These are phyloP conservation scores for Zygoascus flipseniorum DNA, from an alignment of 805 yeast species.

Conservation along the genomic window DNA sequence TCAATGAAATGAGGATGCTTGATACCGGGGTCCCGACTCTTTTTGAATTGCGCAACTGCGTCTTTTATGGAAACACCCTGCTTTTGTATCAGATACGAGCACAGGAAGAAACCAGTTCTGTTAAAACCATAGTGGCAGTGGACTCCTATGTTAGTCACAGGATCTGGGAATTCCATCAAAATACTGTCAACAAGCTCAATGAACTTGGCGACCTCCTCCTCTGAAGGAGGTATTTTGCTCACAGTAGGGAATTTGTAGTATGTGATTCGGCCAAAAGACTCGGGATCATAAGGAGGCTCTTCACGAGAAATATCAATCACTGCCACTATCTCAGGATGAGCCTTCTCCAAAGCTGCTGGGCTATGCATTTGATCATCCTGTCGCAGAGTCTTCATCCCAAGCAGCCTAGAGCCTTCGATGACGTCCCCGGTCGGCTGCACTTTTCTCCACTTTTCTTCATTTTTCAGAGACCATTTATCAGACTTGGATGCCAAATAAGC, in stretches of 20 bases:
- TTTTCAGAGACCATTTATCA: constrained; percentile 71
- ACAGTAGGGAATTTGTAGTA: constrained; percentile 72
- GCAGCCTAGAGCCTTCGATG: constrained; percentile 37
- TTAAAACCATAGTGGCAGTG: constrained; percentile 82
- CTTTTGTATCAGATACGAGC: constrained; percentile 57
- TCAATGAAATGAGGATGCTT: constrained; percentile 72
- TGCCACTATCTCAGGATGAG: constrained; percentile 45
- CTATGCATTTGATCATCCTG: constrained; percentile 56
- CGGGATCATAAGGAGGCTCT: constrained; percentile 63
- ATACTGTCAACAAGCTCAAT: constrained; percentile 45
- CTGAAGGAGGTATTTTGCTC: constrained; percentile 66
- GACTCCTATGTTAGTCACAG: constrained; percentile 37
- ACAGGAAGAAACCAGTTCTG: constrained; percentile 65
- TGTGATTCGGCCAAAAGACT: constrained; percentile 41
- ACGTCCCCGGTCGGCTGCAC: constrained; percentile 37
- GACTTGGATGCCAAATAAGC: constrained; percentile 44
- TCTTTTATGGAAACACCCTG: constrained; percentile 52
- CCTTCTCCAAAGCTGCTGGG: constrained; percentile 44
- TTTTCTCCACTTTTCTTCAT: constrained; percentile 62
- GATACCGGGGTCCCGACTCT: constrained; percentile 60
- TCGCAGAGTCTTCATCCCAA: constrained; percentile 70
- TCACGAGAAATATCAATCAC: constrained; percentile 58
- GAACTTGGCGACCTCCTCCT: constrained; percentile 47
- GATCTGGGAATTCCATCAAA: constrained; percentile 22
- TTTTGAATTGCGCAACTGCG: constrained; percentile 51